Evolutionary conservation across 768 basidiomycete species (phyloP).

Genomic region (Suillus brevipes): DNA sequence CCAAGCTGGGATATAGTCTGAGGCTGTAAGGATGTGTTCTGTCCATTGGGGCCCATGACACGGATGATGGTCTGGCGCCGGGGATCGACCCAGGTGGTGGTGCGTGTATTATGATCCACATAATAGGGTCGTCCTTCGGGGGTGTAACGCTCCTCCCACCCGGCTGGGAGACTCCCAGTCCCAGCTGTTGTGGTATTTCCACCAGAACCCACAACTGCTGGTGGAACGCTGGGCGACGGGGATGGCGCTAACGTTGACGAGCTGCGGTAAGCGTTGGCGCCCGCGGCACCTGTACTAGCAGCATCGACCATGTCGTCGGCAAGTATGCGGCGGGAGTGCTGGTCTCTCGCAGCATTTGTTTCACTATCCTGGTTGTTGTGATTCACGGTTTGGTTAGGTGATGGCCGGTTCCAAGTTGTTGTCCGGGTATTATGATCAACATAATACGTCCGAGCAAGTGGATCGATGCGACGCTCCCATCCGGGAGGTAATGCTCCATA

Average conservation of each 20-base stretch:
- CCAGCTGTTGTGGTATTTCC: constrained; percentile 66
- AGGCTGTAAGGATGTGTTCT: constrained; percentile 84
- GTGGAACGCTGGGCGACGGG: constrained; percentile 34
- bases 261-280: constrained; percentile 44
- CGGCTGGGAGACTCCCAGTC: constrained; percentile 85
- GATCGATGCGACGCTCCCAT: constrained; percentile 98
- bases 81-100: constrained; percentile 99
- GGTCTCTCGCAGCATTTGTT: constrained; percentile 83
- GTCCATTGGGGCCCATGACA: constrained; percentile 93
- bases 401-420: constrained; percentile 97
- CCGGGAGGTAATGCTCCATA: constrained; percentile 86
- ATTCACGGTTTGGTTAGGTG: constrained; percentile 73
- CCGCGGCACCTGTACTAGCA: constrained; percentile 43
- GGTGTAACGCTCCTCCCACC: constrained; percentile 99
- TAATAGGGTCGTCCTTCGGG: constrained; percentile 98
- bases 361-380: constrained; percentile 68
- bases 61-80: constrained; percentile 95
- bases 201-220: constrained; percentile 51
- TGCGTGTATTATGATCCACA: constrained; percentile 98
- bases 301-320: constrained; percentile 86
- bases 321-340: constrained; percentile 80
- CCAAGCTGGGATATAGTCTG: constrained; percentile 97
- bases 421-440: constrained; percentile 98
- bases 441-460: constrained; percentile 94
- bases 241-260: constrained; percentile 34